These are phyloP conservation scores for Flaveria ramosissima DNA, from an alignment of 129 eudicot genomes.

Conservation along the genomic window DNA sequence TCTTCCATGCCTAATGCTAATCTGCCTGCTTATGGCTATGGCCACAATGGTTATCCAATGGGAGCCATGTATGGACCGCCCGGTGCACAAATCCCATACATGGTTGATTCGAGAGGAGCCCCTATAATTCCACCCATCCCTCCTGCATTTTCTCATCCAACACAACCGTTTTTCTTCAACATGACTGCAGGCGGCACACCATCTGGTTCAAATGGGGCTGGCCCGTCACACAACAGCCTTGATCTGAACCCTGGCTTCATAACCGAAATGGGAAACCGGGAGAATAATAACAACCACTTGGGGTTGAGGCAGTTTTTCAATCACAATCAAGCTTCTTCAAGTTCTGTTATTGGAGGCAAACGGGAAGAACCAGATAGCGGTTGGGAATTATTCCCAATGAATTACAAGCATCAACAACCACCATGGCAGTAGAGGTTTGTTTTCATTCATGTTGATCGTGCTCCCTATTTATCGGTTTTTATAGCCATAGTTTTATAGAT, in stretches of 20 bases:
- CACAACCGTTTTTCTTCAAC: slow-evolving; percentile 57
- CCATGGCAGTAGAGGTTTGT: slow-evolving; percentile 42
- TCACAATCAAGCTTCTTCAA: slow-evolving; percentile 48
- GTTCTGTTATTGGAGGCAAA: slow-evolving; percentile 43
- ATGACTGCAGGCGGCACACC: slow-evolving; percentile 44
- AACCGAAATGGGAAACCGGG: slow-evolving; percentile 57
- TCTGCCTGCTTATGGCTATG: slow-evolving; percentile 49
- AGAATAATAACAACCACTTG: slow-evolving; percentile 38
- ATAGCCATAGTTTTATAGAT: slow-evolving; percentile 40
- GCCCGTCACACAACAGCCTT: slow-evolving; percentile 49
- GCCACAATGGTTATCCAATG: slow-evolving; percentile 50
- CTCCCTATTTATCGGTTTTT: slow-evolving; percentile 32
- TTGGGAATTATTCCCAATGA: slow-evolving; percentile 39
- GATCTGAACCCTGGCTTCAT: slow-evolving; percentile 68
- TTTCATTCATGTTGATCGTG: slow-evolving; percentile 28
- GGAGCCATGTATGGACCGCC: slow-evolving; percentile 56
- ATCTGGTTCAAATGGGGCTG: slow-evolving; percentile 50
- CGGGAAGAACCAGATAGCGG: slow-evolving; percentile 44
- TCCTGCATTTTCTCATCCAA: slow-evolving; percentile 42
- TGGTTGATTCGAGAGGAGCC: slow-evolving; percentile 74
- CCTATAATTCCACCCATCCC: slow-evolving; percentile 58
- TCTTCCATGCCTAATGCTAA: slow-evolving; percentile 45
- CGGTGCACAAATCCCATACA: slow-evolving; percentile 56
- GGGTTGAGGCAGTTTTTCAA: slow-evolving; percentile 52
- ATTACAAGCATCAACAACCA: slow-evolving; percentile 48